Evolutionary conservation across 2,329 filamentous ascomycete species (phyloP), one percentile per base, ranked within the genome.

Genomic region (Huntiella savannae): DNA sequence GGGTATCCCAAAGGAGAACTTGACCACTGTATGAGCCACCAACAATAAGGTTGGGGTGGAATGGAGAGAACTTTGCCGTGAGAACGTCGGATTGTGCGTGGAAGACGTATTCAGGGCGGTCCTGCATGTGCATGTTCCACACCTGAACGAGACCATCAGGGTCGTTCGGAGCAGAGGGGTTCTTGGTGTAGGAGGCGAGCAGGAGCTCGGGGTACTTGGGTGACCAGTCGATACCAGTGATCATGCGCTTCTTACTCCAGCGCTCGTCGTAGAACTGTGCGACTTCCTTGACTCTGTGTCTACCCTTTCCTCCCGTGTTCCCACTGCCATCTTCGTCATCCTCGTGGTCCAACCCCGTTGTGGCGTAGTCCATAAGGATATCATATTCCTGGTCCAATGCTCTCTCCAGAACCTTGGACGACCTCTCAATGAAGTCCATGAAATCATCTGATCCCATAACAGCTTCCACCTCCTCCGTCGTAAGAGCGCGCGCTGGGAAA

Each of bases 231-330:
- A 98, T 77, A 56, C 86, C 82, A 59, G 84, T 95, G 58, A 98
- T 81, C 82, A 95, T 95, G 53, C 87, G 79, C 66, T 95, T 94
- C 68, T 92, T 93, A 57, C 85, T 93, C 82, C 88, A 95, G 59
- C 86, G 75, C 51, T 93, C 82, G 57, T 95, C 87, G 63, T 83
- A 94, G 62, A 96, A 95, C 56, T 95, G 88, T 33, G 82, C 79
- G 42, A 94, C 70, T 62, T 98, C 87, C 59, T 83, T 88, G 55
- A 92, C 75, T 52, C 81, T 73, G 53, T 82, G 69, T 36, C 80
- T 76, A 43, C 79, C 80, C 52, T 80, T 79, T 3, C 78, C 80
- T 32, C 75, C 72, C 2, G 73, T 75, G 49, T 80, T 80, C 12
- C 79, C 79, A 43, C 63, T 68, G 53, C 84, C 79, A 53, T 85